These are phyloP conservation scores for Emergomyces pasteurianus DNA, from an alignment of 2,329 filamentous ascomycete species.

Conservation along the genomic window DNA sequence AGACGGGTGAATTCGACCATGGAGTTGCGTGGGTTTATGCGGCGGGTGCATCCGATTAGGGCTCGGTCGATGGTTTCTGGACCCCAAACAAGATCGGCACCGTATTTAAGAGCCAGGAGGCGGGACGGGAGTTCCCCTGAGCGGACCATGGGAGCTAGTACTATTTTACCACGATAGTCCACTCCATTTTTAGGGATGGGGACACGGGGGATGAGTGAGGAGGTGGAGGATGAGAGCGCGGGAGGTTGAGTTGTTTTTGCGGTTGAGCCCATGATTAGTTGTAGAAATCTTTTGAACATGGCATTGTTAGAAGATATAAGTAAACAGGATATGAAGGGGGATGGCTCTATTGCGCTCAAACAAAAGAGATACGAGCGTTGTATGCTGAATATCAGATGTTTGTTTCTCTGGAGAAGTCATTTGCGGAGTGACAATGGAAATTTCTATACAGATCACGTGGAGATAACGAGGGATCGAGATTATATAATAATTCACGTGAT, in stretches of 20 bases:
- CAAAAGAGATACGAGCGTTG: background rate
- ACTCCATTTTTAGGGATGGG: slow-evolving; percentile 80
- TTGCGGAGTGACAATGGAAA: no score
- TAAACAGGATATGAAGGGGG: background rate
- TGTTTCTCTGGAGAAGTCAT: no score
- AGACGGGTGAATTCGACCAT: slow-evolving; percentile 76
- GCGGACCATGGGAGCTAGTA: slow-evolving; percentile 94
- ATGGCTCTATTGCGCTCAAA: background rate
- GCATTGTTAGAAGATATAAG: slow-evolving; percentile 14
- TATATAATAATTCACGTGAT: no score
- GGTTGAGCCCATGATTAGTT: slow-evolving; percentile 44
- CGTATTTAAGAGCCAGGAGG: slow-evolving; percentile 81
- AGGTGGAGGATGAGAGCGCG: background rate
- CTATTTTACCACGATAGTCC: slow-evolving; percentile 86
- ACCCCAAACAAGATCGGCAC: slow-evolving; percentile 94
- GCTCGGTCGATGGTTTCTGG: slow-evolving; percentile 90
- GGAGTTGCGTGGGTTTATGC: slow-evolving; percentile 60
- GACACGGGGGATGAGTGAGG: slow-evolving; percentile 42
- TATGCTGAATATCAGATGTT: slow-evolving; percentile 1
- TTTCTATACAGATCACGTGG: slow-evolving; percentile 10
- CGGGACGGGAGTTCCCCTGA: slow-evolving; percentile 92
- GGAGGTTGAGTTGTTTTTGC: background rate
- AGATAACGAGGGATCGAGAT: no score
- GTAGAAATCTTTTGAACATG: slow-evolving; percentile 31
- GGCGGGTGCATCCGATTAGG: slow-evolving; percentile 74